Percentiles rank a stretch among this genome's conserved stretches.
Evolutionary conservation across 495 filamentous ascomycete genomes (phyloP).

Genomic region (Lasiosphaeris hirsuta): DNA sequence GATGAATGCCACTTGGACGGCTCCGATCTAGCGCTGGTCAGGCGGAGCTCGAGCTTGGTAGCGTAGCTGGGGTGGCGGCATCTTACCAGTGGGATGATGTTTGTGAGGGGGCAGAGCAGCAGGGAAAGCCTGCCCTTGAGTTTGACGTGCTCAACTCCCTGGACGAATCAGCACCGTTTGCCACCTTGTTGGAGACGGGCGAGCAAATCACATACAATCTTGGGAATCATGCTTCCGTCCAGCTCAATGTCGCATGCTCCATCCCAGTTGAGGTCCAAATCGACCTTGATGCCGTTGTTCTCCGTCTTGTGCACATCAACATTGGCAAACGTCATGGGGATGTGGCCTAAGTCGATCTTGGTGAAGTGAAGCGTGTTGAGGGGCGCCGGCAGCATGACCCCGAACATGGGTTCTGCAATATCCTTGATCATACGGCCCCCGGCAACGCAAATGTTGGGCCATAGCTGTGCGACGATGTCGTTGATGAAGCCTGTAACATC

Average conservation of each 20-base stretch:
- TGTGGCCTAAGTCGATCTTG: conserved; percentile 38
- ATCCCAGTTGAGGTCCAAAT: conserved; percentile 42
- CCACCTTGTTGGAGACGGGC: not conserved
- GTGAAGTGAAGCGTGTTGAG: conserved; percentile 35
- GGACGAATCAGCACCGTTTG: not conserved
- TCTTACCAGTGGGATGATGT: conserved; percentile 39
- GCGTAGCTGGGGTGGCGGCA: not conserved
- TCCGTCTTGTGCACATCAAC: conserved; percentile 39
- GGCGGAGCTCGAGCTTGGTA: not conserved
- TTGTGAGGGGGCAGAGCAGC: conserved; percentile 37
- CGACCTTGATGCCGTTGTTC: conserved; percentile 40
- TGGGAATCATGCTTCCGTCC: conserved; percentile 36
- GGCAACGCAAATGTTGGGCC: conserved; percentile 42
- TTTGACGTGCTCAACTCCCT: conserved; percentile 43
- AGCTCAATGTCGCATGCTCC: conserved; percentile 42
- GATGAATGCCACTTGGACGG: conserved; percentile 43
- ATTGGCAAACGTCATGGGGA: conserved; percentile 35
- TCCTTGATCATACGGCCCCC: conserved; percentile 35
- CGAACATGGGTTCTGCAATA: conserved; percentile 41
- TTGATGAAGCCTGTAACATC: conserved; percentile 39
- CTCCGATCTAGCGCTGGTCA: conserved; percentile 33
- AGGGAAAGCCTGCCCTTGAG: conserved; percentile 39
- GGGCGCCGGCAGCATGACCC: conserved; percentile 35
- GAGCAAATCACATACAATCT: conserved; percentile 25
- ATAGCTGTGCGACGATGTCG: conserved; percentile 42